Evolutionary conservation across 768 basidiomycete genomes (phyloP).

Genomic region (Kwoniella pini): DNA sequence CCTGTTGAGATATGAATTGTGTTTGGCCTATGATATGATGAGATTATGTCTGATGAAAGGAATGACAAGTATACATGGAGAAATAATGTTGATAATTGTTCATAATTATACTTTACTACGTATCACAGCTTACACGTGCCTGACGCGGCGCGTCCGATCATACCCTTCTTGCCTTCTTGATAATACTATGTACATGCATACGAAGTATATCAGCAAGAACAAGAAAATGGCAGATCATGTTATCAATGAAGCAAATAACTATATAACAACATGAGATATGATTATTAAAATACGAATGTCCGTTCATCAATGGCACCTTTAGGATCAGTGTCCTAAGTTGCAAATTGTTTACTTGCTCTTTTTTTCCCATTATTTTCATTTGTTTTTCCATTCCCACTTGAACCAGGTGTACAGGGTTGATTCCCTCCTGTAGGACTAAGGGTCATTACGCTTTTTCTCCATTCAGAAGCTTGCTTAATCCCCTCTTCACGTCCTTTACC

Average conservation of each 20-base stretch:
- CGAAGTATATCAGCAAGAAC: neutral
- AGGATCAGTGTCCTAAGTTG: constrained; percentile 22
- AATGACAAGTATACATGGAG: too few species aligned
- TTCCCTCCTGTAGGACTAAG: neutral
- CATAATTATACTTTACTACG: too few species aligned
- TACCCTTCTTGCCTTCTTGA: neutral
- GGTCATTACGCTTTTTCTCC: constrained; percentile 60
- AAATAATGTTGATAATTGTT: too few species aligned
- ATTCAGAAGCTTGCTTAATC: constrained; percentile 31
- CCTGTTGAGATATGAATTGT: too few species aligned
- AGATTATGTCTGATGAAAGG: too few species aligned
- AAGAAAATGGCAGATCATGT: too few species aligned
- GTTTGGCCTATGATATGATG: too few species aligned
- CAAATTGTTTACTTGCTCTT: constrained; percentile 24
- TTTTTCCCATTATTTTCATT: constrained; percentile 35
- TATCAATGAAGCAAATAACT: neutral
- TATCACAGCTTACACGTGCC: constrained; percentile 7
- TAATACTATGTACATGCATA: constrained; percentile 6
- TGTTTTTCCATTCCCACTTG: constrained; percentile 52
- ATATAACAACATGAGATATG: constrained; percentile 14
- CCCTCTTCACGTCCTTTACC: constrained; percentile 40
- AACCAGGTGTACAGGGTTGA: neutral
- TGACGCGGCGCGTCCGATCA: constrained; percentile 12
- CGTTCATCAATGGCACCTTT: too few species aligned
- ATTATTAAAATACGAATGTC: too few species aligned